Conservation (phyloP, 495 filamentous ascomycete species). For the Halenospora varia region DNA sequence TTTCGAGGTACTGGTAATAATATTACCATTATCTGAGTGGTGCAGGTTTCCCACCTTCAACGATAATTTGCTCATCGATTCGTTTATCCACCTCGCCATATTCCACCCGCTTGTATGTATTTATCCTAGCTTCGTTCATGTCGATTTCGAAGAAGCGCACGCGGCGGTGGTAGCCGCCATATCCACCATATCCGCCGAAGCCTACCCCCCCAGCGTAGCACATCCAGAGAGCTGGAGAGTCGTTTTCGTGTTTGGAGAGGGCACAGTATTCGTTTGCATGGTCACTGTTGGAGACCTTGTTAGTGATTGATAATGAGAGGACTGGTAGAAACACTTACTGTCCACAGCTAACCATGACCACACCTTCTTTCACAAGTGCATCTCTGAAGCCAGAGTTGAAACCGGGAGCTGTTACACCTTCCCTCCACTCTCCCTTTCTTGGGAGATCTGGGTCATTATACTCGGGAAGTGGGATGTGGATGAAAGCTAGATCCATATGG, state of each 20-base stretch:
- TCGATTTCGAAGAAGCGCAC: constrained; percentile 91
- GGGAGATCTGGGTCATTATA: constrained; percentile 53
- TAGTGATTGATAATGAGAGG: neutral
- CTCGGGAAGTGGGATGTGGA: constrained; percentile 94
- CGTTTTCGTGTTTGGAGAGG: constrained; percentile 48
- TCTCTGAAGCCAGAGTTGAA: constrained; percentile 88
- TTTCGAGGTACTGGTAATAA: too few species aligned
- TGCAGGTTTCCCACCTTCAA: constrained; percentile 66
- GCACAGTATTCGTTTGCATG: constrained; percentile 97
- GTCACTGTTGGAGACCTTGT: constrained; percentile 49
- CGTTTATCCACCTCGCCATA: constrained; percentile 66
- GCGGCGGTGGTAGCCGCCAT: constrained; percentile 76
- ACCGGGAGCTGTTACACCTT: constrained; percentile 75
- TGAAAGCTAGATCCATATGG: constrained; percentile 95
- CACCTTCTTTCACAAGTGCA: constrained; percentile 76
- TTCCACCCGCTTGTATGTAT: constrained; percentile 90
- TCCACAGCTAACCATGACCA: constrained; percentile 84
- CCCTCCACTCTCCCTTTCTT: constrained; percentile 62
- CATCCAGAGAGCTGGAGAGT: constrained; percentile 85
- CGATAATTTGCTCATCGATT: constrained; percentile 83
- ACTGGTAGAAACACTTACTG: constrained; percentile 57
- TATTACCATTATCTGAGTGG: too few species aligned
- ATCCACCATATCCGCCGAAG: constrained; percentile 93
- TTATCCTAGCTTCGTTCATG: constrained; percentile 78
- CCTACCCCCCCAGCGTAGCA: constrained; percentile 89